These are phyloP conservation scores for Dactylonectria estremocensis DNA, from an alignment of 2,329 filamentous ascomycete species.

Conservation along the genomic window DNA sequence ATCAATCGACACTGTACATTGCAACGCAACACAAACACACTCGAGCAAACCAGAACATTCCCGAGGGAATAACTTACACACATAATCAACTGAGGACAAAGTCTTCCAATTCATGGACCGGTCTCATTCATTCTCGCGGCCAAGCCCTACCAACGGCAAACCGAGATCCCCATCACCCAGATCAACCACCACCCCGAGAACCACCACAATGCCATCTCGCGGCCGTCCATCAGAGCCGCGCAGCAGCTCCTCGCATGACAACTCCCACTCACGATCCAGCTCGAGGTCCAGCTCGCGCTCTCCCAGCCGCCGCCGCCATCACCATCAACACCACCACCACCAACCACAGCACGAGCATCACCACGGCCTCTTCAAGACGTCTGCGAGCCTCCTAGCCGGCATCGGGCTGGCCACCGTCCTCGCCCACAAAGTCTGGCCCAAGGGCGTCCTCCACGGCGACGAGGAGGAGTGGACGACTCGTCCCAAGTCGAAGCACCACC, in stretches of 20 bases:
- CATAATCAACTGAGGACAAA: not conserved
- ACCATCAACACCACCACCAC: slow-evolving; percentile 29
- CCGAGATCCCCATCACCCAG: slow-evolving; percentile 33
- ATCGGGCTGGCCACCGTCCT: slow-evolving; percentile 54
- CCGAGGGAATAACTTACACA: not conserved
- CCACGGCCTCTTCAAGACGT: slow-evolving; percentile 50
- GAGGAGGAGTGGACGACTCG: slow-evolving; percentile 50
- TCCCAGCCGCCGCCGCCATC: slow-evolving; percentile 32
- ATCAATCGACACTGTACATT: not conserved
- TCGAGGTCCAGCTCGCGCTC: slow-evolving; percentile 44
- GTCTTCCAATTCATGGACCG: slow-evolving; percentile 13
- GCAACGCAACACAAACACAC: not conserved
- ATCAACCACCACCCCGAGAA: slow-evolving; percentile 31
- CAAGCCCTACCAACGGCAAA: slow-evolving; percentile 34
- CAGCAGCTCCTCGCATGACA: slow-evolving; percentile 18
- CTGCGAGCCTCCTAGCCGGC: slow-evolving; percentile 52
- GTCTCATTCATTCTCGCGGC: slow-evolving; percentile 41
- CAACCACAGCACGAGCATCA: slow-evolving; percentile 28
- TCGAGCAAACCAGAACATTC: not conserved
- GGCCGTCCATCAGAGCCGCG: slow-evolving; percentile 31
- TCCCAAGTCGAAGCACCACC: slow-evolving; percentile 16
- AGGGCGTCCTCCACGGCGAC: slow-evolving; percentile 48
- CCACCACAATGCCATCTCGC: slow-evolving; percentile 35
- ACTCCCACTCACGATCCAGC: slow-evolving; percentile 39
- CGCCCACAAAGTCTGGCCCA: slow-evolving; percentile 56